phyloP scores from a whole-genome alignment of 305 asterid species.

The Rubia occidens region DNA sequence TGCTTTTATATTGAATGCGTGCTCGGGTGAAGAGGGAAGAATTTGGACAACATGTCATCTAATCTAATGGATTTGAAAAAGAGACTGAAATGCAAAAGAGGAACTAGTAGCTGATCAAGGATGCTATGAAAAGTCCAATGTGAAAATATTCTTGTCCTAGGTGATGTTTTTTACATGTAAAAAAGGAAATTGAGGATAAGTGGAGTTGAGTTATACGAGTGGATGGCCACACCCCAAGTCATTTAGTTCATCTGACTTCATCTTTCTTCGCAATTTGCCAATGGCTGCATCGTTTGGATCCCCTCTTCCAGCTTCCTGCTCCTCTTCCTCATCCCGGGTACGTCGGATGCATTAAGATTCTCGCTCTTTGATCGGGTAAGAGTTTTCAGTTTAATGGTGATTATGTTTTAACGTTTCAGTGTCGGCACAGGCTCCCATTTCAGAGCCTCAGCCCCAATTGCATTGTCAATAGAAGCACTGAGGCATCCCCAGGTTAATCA shows the following conservation, averaged over 20 bases:
- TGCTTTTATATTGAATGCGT: neutral
- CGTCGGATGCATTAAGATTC: neutral
- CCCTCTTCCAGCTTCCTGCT: conserved; percentile 24
- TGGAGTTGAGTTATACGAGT: neutral
- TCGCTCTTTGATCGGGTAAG: neutral
- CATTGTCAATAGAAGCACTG: neutral
- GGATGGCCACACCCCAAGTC: conserved; percentile 26
- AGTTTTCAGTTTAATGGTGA: neutral
- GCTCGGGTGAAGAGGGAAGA: neutral
- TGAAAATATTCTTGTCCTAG: too few relatives aligned
- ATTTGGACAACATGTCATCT: too few relatives aligned
- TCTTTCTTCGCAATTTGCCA: neutral
- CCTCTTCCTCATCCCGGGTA: conserved; percentile 11
- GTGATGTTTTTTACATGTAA: neutral
- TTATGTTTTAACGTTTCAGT: conserved; percentile 10
- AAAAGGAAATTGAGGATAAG: too few relatives aligned
- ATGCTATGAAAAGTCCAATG: too few relatives aligned
- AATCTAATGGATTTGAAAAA: too few relatives aligned
- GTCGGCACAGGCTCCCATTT: conserved; percentile 3
- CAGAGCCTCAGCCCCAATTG: neutral
- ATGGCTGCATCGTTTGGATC: conserved; percentile 48
- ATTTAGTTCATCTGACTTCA: conserved; percentile 18
- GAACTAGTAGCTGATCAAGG: too few relatives aligned
- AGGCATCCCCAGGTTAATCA: neutral
- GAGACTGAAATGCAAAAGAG: too few relatives aligned